phyloP scores from a whole-genome alignment of 192 early-diverging fungal genomes.

The Funneliformis mosseae region DNA sequence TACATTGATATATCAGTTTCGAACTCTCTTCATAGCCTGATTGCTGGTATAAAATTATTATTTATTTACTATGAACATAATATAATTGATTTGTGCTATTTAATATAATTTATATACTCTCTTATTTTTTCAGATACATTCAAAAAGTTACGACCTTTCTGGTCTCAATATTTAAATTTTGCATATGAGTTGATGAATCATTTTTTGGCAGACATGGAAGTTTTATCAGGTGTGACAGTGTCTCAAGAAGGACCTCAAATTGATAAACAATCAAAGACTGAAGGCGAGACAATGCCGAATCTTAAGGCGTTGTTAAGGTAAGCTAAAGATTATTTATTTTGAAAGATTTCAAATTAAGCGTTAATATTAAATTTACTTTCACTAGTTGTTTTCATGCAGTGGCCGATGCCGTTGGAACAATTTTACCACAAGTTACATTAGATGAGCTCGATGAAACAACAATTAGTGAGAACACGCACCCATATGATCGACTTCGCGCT shows the following conservation, averaged over 20 bases:
- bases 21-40: conserved; percentile 41
- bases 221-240: conserved; percentile 16
- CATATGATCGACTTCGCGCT: conserved; percentile 36
- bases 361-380: neutral
- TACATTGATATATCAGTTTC: conserved; percentile 57
- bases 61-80: neutral
- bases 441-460: neutral
- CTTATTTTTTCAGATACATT: conserved; percentile 46
- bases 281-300: conserved; percentile 15
- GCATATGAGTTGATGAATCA: conserved; percentile 55
- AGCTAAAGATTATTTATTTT: neutral
- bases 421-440: conserved; percentile 11
- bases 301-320: conserved; percentile 33
- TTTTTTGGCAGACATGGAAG: conserved; percentile 54
- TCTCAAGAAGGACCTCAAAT: conserved; percentile 24
- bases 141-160: conserved; percentile 46
- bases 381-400: conserved; percentile 43
- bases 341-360: neutral
- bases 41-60: conserved; percentile 47
- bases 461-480: conserved; percentile 1
- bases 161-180: conserved; percentile 51
- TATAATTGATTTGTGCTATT: neutral
- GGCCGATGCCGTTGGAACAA: conserved; percentile 16
- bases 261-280: neutral
- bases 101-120: neutral